A percentile compares a stretch with the other conserved stretches of the same genome.
Evolutionary conservation across 805 yeast genomes (phyloP).

Genomic region (Cyberlindnera bimundalis): DNA sequence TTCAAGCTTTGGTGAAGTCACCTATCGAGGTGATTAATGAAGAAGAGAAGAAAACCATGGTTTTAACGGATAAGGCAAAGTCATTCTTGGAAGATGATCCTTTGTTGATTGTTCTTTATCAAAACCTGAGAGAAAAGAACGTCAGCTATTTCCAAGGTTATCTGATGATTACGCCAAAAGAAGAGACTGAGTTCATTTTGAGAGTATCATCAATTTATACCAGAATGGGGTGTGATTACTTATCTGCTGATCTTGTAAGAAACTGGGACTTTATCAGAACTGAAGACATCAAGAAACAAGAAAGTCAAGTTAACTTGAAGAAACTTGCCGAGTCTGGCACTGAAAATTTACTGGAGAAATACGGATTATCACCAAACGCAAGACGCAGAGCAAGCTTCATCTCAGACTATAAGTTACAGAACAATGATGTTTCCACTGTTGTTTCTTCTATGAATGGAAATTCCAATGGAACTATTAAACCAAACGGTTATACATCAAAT

Average conservation of each 20-base stretch:
- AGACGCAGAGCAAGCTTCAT: slow-evolving; percentile 24
- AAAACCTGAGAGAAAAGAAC: slow-evolving; percentile 52
- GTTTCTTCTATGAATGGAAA: slow-evolving; percentile 1
- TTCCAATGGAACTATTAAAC: not conserved
- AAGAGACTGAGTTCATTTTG: slow-evolving; percentile 60
- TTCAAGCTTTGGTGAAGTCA: slow-evolving; percentile 61
- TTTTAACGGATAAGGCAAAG: slow-evolving; percentile 29
- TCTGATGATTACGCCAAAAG: slow-evolving; percentile 34
- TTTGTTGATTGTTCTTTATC: slow-evolving; percentile 64
- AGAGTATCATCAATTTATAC: slow-evolving; percentile 65
- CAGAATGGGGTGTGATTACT: slow-evolving; percentile 88
- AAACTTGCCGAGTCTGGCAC: slow-evolving; percentile 7
- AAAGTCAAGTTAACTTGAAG: slow-evolving; percentile 12
- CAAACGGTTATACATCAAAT: not conserved
- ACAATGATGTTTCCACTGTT: not conserved
- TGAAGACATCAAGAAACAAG: slow-evolving; percentile 18
- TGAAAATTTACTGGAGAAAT: slow-evolving; percentile 20
- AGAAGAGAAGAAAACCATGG: slow-evolving; percentile 26
- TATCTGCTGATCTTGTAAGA: slow-evolving; percentile 58
- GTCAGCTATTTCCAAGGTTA: slow-evolving; percentile 49
- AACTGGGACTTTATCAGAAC: slow-evolving; percentile 60
- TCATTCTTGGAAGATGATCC: slow-evolving; percentile 75
- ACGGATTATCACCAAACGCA: slow-evolving; percentile 25
- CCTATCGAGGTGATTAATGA: slow-evolving; percentile 40
- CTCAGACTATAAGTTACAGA: slow-evolving; percentile 4